Conservation (phyloP, 352 stramenopile species). For the Phytophthora cactorum region DNA sequence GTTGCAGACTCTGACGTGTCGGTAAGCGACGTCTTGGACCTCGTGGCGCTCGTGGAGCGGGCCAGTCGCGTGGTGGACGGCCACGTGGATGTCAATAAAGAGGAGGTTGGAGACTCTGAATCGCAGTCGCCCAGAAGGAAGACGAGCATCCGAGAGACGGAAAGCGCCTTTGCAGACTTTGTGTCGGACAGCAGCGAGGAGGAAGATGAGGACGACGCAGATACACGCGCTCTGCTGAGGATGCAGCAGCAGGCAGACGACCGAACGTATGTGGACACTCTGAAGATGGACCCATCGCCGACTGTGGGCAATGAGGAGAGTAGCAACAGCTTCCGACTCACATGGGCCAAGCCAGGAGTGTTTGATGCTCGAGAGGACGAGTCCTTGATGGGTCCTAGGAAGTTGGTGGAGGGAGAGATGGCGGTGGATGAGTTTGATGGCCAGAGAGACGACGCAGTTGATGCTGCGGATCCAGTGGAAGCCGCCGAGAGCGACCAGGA, state of each 20-base stretch:
- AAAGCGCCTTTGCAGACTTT: too few species aligned
- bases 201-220: constrained; percentile 42
- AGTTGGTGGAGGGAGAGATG: constrained; percentile 13
- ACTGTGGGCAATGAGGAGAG: not conserved
- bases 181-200: too few species aligned
- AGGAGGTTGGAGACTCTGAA: not conserved
- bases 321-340: constrained; percentile 27
- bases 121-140: constrained; percentile 6
- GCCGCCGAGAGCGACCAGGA: not conserved
- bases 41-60: constrained; percentile 10
- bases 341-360: constrained; percentile 14
- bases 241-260: constrained; percentile 67
- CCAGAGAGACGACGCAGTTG: not conserved
- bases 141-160: not conserved
- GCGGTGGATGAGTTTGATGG: not conserved
- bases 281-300: constrained; percentile 32
- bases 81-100: not conserved
- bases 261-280: constrained; percentile 45
- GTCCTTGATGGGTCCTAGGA: constrained; percentile 7
- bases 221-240: constrained; percentile 30
- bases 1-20: constrained; percentile 14
- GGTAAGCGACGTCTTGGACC: constrained; percentile 15
- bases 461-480: not conserved
- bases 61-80: constrained; percentile 5
- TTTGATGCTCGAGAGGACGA: constrained; percentile 9